Evolutionary conservation across 495 filamentous ascomycete species (phyloP).

Genomic region (Pseudomonodictys pantanalensis): DNA sequence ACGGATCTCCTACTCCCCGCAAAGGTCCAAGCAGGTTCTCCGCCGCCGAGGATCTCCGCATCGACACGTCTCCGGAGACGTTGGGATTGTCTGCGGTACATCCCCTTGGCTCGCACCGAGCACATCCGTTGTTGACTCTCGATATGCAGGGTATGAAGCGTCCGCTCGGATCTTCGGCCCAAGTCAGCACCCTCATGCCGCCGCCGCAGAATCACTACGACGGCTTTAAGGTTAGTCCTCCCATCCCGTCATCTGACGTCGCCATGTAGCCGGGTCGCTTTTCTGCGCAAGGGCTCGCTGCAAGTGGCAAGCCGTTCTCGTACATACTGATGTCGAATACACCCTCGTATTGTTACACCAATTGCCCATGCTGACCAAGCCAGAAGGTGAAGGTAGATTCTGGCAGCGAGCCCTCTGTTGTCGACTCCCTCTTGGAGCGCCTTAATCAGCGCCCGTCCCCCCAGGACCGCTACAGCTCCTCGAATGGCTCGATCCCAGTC

Average conservation of each 20-base stretch:
- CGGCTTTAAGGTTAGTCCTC: conserved; percentile 27
- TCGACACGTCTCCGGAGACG: conserved; percentile 28
- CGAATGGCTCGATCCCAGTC: conserved; percentile 54
- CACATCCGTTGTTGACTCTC: conserved; percentile 25
- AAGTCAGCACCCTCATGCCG: background rate
- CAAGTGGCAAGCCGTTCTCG: too few species aligned
- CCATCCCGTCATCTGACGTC: background rate
- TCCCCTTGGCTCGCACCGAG: conserved; percentile 8
- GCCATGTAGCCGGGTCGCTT: background rate
- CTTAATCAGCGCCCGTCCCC: conserved; percentile 63
- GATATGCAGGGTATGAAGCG: conserved; percentile 33
- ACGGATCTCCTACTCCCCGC: conserved; percentile 37
- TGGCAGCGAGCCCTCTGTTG: conserved; percentile 37
- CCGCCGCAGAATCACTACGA: background rate
- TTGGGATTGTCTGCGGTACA: conserved; percentile 31
- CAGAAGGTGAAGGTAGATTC: conserved; percentile 53
- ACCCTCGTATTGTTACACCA: background rate
- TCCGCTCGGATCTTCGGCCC: conserved; percentile 5
- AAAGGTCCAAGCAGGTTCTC: conserved; percentile 24
- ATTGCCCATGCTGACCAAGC: conserved; percentile 42
- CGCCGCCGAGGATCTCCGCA: conserved; percentile 24
- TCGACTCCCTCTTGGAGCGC: conserved; percentile 64
- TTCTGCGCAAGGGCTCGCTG: background rate
- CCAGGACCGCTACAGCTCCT: conserved; percentile 55
- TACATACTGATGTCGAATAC: background rate